Base-by-base conservation (phyloP, 2,329 filamentous ascomycete species). In the Anthostomella pinea region DNA sequence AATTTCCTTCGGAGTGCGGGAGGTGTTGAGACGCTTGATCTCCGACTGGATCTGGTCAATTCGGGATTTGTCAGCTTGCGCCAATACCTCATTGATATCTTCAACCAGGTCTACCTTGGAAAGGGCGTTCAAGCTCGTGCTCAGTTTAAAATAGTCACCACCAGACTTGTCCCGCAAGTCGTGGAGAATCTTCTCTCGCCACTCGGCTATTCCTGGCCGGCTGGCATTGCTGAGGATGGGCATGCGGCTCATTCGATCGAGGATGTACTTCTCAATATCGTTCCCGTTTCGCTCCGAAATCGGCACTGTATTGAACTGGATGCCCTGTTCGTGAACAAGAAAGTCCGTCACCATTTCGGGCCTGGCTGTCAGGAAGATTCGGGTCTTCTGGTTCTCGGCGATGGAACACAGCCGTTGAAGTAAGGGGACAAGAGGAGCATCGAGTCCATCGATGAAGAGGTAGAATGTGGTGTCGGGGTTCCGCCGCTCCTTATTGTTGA, bases 51-150 rank as follows among this genome's bases (percentile, higher is more conserved):
- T 60, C 38, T 62, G 60, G 17, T 58, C 56, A 9, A 43, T 34
- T 6, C 58, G 46, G 11, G 56, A 51, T 35, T 54, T 58, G 14
- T 54, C 56, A 2, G 59, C 59, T 6, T 51, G 51, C 4, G 47
- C 38, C 11, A 64, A 45, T 11, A 59, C 49, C 7, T 53, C 43
- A 11, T 53, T 45, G 25, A 65, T 60, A 16, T 65, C 60, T 6
- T 62, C 59, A 24, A 61, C 46, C 2, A 60, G 50, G 32, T 64
- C 59, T 3, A 59, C 58, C 30, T 56, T 60, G 1, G 54, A 35
- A 11, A 65, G 54, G 2, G 51, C 53, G 21, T 57, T 47, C 6
- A 65, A 49, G 24, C 54, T 57, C n/a, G 45, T 51, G 35, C 56
- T 52, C 6, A 60, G 38, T 31, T 52, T 59, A 38, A 58, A 55